These are phyloP conservation scores for Barnettozyma wickerhamii DNA, from an alignment of 805 yeast species.

Conservation along the genomic window DNA sequence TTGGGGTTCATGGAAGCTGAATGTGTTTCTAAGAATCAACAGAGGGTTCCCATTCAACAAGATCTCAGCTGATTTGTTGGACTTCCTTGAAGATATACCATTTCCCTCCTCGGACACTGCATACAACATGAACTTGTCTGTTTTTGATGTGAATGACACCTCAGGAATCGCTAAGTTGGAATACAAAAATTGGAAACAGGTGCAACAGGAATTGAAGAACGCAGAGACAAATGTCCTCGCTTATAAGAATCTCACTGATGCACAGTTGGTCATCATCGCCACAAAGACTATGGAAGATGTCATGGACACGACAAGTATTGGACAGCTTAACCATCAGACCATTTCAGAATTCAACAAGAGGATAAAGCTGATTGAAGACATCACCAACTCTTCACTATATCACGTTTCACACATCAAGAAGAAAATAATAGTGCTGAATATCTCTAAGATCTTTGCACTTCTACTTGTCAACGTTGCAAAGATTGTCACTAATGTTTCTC, in stretches of 20 bases:
- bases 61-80: slow-evolving; percentile 17
- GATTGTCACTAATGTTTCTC: slow-evolving; percentile 26
- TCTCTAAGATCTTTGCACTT: slow-evolving; percentile 30
- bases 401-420: slow-evolving; percentile 24
- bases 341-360: slow-evolving; percentile 24
- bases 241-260: slow-evolving; percentile 21
- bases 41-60: slow-evolving; percentile 33
- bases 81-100: slow-evolving; percentile 30
- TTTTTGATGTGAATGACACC: slow-evolving; percentile 18
- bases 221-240: slow-evolving; percentile 7
- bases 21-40: slow-evolving; percentile 30
- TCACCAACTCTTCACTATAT: slow-evolving; percentile 16
- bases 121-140: slow-evolving; percentile 18
- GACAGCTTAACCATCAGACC: slow-evolving; percentile 23
- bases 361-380: slow-evolving; percentile 20
- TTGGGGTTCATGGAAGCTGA: slow-evolving; percentile 37
- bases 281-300: slow-evolving; percentile 30
- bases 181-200: slow-evolving; percentile 16
- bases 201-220: slow-evolving; percentile 13
- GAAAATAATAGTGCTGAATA: slow-evolving; percentile 31
- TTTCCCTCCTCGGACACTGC: slow-evolving; percentile 28
- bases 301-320: slow-evolving; percentile 29
- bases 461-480: slow-evolving; percentile 29
- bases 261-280: slow-evolving; percentile 28
- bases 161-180: slow-evolving; percentile 10